These are phyloP conservation scores for Xerocomus brunneocitrinus DNA, from an alignment of 768 basidiomycete species.

Conservation along the genomic window DNA sequence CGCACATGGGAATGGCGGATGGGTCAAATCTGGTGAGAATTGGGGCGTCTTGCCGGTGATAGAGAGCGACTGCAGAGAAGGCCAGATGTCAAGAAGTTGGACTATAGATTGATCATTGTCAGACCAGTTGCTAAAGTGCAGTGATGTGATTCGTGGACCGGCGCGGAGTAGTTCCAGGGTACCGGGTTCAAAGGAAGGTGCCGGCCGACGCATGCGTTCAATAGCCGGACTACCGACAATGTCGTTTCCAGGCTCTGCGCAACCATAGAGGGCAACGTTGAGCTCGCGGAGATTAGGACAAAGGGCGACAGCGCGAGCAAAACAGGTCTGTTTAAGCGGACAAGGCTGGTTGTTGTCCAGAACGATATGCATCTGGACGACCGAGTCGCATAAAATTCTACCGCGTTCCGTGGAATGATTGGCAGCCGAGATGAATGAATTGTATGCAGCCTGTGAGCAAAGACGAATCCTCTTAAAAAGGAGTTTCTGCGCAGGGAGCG, in stretches of 20 bases:
- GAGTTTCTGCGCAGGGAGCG: constrained; percentile 56
- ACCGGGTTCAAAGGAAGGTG: constrained; percentile 50
- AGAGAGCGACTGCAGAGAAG: constrained; percentile 50
- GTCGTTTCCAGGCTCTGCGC: constrained; percentile 46
- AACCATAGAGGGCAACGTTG: constrained; percentile 56
- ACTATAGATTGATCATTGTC: constrained; percentile 51
- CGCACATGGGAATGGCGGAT: constrained; percentile 40
- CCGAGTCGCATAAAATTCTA: constrained; percentile 47
- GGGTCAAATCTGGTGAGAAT: constrained; percentile 36
- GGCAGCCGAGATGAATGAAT: constrained; percentile 50
- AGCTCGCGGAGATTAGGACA: constrained; percentile 60
- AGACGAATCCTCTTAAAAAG: constrained; percentile 58
- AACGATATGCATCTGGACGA: constrained; percentile 49
- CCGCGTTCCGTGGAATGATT: constrained; percentile 45
- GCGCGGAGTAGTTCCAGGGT: constrained; percentile 49
- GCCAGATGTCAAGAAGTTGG: constrained; percentile 63
- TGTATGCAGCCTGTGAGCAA: constrained; percentile 48
- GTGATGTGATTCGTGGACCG: constrained; percentile 48
- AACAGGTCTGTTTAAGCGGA: constrained; percentile 49
- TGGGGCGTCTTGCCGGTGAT: constrained; percentile 57
- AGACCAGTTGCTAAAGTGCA: constrained; percentile 71
- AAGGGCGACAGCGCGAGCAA: constrained; percentile 52
- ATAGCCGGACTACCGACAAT: constrained; percentile 44
- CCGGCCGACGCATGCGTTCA: constrained; percentile 45
- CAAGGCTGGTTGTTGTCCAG: constrained; percentile 67